Conservation (phyloP, 768 basidiomycete genomes). For the Suillus bovinus region DNA sequence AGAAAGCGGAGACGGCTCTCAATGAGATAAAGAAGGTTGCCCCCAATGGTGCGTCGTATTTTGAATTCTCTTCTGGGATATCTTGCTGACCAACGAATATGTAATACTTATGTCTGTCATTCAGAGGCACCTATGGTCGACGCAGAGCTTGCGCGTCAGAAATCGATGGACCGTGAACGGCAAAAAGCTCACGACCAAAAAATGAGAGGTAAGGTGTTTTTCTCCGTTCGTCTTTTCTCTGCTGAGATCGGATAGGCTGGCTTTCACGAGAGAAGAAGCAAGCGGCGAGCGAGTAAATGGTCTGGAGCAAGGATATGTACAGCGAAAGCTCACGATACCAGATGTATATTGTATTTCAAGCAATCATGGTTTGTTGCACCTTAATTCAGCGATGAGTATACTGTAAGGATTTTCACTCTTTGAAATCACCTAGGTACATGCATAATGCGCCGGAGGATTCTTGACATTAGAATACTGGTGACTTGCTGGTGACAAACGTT, state of each 20-base stretch:
- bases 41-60: conserved; percentile 47
- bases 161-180: conserved; percentile 63
- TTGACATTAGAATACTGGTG: too few species aligned
- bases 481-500: too few species aligned
- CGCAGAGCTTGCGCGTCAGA: conserved; percentile 64
- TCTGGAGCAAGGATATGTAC: neutral
- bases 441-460: too few species aligned
- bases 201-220: conserved; percentile 57
- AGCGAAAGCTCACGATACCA: conserved; percentile 22
- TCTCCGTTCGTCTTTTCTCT: neutral
- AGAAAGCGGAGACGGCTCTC: conserved; percentile 67
- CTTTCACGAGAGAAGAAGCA: conserved; percentile 33
- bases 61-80: neutral
- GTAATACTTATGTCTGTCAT: neutral
- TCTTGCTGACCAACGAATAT: neutral
- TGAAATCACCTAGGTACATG: too few species aligned
- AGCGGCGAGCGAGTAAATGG: conserved; percentile 4
- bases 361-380: neutral
- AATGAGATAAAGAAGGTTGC: conserved; percentile 65
- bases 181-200: conserved; percentile 67
- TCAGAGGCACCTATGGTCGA: conserved; percentile 59
- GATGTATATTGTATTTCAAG: conserved; percentile 7
- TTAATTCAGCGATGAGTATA: neutral
- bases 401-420: too few species aligned
- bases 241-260: conserved; percentile 27